A percentile compares a stretch with the other conserved stretches of the same genome.
Evolutionary conservation across 1,284 basidiomycete species (phyloP).

Genomic region (Mrakiaceae sp.): DNA sequence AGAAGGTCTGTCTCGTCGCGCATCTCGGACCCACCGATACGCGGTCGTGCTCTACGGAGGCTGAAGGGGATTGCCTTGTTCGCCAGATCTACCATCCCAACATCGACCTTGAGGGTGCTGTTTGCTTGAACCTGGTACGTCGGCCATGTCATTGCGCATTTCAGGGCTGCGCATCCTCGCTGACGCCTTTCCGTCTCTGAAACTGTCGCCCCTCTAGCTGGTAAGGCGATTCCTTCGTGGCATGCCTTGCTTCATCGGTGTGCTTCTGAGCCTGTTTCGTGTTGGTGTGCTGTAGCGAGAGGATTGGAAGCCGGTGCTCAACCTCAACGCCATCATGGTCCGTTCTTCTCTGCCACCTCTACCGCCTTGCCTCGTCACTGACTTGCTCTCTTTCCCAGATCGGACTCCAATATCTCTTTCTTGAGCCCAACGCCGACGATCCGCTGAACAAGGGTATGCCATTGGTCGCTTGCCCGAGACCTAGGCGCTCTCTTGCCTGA

Average conservation of each 20-base stretch:
- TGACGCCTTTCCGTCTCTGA: neutral
- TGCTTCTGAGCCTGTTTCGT: neutral
- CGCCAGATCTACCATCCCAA: slow-evolving; percentile 96
- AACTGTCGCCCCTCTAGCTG: neutral
- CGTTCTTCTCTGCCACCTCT: neutral
- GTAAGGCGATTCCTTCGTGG: neutral
- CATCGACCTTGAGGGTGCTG: slow-evolving; percentile 92
- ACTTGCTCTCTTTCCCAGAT: slow-evolving; percentile 72
- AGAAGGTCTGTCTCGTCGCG: slow-evolving; percentile 49
- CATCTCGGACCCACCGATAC: neutral
- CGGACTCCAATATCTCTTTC: slow-evolving; percentile 92
- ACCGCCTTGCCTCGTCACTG: neutral
- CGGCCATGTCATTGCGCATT: too few relatives aligned
- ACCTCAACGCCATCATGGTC: slow-evolving; percentile 17
- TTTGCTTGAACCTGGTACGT: slow-evolving; percentile 48
- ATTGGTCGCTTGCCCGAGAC: slow-evolving; percentile 1
- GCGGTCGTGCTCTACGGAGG: neutral
- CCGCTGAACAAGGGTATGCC: slow-evolving; percentile 89
- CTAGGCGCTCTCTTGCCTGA: neutral
- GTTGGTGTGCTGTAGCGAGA: slow-evolving; percentile 52
- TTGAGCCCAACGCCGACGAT: slow-evolving; percentile 97
- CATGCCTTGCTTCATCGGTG: neutral
- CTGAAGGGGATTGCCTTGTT: slow-evolving; percentile 4
- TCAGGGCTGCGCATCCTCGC: neutral
- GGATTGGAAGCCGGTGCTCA: slow-evolving; percentile 92